These are phyloP conservation scores for Xerocomus amazonicus DNA, from an alignment of 1,284 basidiomycete species.

Conservation along the genomic window DNA sequence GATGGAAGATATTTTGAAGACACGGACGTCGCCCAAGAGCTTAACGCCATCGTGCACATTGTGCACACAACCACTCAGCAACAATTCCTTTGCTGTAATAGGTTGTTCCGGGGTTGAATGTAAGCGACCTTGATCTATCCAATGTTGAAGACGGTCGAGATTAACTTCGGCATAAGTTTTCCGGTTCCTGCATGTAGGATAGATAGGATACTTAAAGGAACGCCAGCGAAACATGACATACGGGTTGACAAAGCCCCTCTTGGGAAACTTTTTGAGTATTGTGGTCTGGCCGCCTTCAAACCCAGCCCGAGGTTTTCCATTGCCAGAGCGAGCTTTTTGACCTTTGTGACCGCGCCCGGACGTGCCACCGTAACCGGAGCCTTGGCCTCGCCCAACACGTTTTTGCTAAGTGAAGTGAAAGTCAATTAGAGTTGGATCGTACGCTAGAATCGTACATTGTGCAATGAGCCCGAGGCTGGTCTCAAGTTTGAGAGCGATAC, in stretches of 20 bases:
- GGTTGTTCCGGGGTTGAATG: slow-evolving; percentile 76
- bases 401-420: slow-evolving; percentile 60
- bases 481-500: slow-evolving; percentile 61
- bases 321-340: slow-evolving; percentile 89
- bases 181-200: slow-evolving; percentile 47
- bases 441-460: slow-evolving; percentile 43
- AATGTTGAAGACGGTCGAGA: slow-evolving; percentile 84
- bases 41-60: slow-evolving; percentile 89
- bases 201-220: slow-evolving; percentile 1
- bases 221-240: slow-evolving; percentile 41
- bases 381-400: slow-evolving; percentile 91
- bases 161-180: slow-evolving; percentile 84
- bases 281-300: slow-evolving; percentile 98
- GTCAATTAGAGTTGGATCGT: background rate
- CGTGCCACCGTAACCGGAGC: slow-evolving; percentile 87
- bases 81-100: slow-evolving; percentile 85
- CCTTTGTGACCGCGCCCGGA: slow-evolving; percentile 95
- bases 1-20: slow-evolving; percentile 1
- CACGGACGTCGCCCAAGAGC: slow-evolving; percentile 76
- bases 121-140: slow-evolving; percentile 85
- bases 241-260: slow-evolving; percentile 93
- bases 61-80: slow-evolving; percentile 86
- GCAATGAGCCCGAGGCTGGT: slow-evolving; percentile 59
- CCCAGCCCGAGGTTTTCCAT: slow-evolving; percentile 73
- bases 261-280: slow-evolving; percentile 88